Percentiles rank a stretch among this genome's conserved stretches.
These are phyloP conservation scores for Byssoonygena ceratinophila DNA, from an alignment of 2,329 filamentous ascomycete species.

Conservation along the genomic window DNA sequence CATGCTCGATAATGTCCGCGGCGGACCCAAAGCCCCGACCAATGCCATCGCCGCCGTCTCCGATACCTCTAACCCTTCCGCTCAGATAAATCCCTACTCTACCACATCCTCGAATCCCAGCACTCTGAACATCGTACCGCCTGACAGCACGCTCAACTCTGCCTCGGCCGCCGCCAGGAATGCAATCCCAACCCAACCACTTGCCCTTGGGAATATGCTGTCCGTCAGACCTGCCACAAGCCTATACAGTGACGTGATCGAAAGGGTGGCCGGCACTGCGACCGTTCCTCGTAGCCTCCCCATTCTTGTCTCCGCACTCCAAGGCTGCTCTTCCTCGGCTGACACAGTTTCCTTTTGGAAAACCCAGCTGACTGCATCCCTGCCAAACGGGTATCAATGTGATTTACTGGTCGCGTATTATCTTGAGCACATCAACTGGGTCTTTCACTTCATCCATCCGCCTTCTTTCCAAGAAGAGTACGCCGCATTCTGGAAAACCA, in stretches of 20 bases:
- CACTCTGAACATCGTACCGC: not conserved
- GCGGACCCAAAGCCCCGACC: not conserved
- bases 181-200: not conserved
- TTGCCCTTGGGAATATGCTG: not conserved
- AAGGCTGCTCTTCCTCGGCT: not conserved
- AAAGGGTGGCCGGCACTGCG: conserved; percentile 4
- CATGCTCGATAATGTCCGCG: conserved; percentile 10
- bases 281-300: conserved; percentile 3
- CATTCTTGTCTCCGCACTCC: conserved; percentile 1
- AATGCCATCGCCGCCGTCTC: conserved; percentile 1
- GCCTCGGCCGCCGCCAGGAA: not conserved
- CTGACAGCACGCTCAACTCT: not conserved
- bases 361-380: conserved; percentile 17
- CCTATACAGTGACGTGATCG: not conserved
- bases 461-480: conserved; percentile 22
- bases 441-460: conserved; percentile 23
- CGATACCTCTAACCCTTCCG: not conserved
- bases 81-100: not conserved
- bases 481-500: conserved; percentile 21
- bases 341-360: conserved; percentile 20
- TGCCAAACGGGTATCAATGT: conserved; percentile 19
- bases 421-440: conserved; percentile 26
- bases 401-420: conserved; percentile 24
- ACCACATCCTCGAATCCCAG: not conserved
- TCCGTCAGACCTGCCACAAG: not conserved